phyloP scores from a whole-genome alignment of 768 basidiomycete genomes.

The Naematelia aurantialba region DNA sequence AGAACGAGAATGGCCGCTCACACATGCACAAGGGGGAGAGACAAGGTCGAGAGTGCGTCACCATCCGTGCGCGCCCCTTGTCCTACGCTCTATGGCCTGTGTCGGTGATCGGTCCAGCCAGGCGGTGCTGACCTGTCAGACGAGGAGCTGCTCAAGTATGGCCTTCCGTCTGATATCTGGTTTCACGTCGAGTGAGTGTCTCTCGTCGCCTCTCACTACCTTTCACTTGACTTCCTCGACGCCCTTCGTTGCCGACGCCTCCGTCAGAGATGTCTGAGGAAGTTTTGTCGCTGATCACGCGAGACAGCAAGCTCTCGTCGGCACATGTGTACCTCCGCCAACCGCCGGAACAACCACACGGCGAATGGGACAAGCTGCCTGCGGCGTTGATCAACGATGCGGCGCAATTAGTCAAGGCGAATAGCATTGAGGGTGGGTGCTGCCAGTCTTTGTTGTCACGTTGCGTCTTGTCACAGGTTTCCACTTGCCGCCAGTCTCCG shows the following conservation, averaged over 20 bases:
- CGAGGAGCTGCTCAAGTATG: conserved; percentile 91
- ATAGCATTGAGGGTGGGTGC: conserved; percentile 81
- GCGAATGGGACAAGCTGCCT: conserved; percentile 78
- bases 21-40: conserved; percentile 57
- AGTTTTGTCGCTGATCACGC: too few relatives aligned
- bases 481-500: too few relatives aligned
- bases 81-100: conserved; percentile 25
- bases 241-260: neutral
- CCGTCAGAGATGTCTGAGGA: neutral
- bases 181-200: conserved; percentile 77
- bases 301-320: conserved; percentile 63
- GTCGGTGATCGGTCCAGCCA: too few relatives aligned
- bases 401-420: conserved; percentile 94
- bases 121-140: conserved; percentile 58
- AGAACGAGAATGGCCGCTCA: conserved; percentile 2
- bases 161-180: conserved; percentile 53
- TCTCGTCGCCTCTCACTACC: neutral
- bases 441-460: too few relatives aligned
- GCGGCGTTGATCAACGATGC: conserved; percentile 73
- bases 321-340: conserved; percentile 96
- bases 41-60: conserved; percentile 86
- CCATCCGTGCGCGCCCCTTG: neutral
- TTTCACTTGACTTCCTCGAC: too few relatives aligned
- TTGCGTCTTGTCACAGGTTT: too few relatives aligned
- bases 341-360: conserved; percentile 61